These are phyloP conservation scores for Daldinia decipiens DNA, from an alignment of 495 filamentous ascomycete species.

Conservation along the genomic window DNA sequence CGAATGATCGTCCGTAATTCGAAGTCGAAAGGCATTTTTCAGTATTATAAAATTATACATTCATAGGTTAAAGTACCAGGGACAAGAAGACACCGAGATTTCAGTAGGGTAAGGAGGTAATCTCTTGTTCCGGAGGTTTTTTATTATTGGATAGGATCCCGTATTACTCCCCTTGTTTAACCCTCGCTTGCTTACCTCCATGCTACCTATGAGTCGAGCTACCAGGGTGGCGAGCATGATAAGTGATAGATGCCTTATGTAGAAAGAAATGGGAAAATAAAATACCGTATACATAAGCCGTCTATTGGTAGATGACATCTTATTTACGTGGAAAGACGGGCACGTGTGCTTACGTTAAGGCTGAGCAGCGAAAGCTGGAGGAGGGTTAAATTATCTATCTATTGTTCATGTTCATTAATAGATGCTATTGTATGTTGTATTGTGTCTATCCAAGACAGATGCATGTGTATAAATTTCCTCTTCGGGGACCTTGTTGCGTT, in stretches of 20 bases:
- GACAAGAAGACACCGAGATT: neutral
- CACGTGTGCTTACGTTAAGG: neutral
- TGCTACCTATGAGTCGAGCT: neutral
- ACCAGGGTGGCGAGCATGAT: neutral
- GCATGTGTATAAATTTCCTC: slow-evolving; percentile 24
- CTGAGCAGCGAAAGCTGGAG: neutral
- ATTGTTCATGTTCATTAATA: neutral
- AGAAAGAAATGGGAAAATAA: neutral
- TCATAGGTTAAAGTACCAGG: neutral
- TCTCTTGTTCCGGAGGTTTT: neutral
- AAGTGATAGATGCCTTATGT: neutral
- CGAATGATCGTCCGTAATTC: neutral
- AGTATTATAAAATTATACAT: neutral
- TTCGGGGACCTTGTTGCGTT: slow-evolving; percentile 35
- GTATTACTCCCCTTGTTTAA: neutral
- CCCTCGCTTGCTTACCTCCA: neutral
- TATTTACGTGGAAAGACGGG: neutral
- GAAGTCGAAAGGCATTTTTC: neutral
- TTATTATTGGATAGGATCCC: slow-evolving; percentile 2
- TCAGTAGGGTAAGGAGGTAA: neutral
- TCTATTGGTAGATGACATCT: neutral
- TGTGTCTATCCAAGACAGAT: neutral
- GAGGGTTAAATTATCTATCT: neutral
- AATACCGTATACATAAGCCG: neutral
- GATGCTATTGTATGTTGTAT: neutral